Evolutionary conservation across 2,329 filamentous ascomycete species (phyloP).

Genomic region (Metarhizium humberi): DNA sequence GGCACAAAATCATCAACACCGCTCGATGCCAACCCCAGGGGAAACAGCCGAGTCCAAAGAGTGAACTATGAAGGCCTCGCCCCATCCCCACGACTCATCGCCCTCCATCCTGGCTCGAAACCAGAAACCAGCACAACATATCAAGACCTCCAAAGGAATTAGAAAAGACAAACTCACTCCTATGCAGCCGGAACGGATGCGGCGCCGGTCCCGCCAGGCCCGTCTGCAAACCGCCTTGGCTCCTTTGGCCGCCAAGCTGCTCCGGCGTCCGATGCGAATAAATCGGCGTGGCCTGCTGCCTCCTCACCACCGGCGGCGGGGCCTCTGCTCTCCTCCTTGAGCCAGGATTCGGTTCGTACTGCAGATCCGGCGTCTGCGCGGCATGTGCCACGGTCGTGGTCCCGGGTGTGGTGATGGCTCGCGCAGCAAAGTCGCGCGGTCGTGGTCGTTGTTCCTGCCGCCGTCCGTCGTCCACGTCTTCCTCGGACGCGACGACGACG

Average conservation of each 20-base stretch:
- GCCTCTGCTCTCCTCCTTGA: not conserved
- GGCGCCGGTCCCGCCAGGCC: constrained; percentile 17
- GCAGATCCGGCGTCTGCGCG: constrained; percentile 2
- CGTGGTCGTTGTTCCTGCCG: not conserved
- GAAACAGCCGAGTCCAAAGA: no score
- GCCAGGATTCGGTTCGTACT: not conserved
- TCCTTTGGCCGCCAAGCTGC: constrained; percentile 1
- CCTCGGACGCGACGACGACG: not conserved
- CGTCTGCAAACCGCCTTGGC: constrained; percentile 8
- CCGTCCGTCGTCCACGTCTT: not conserved
- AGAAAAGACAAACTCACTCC: constrained; percentile 19
- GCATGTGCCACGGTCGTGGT: not conserved
- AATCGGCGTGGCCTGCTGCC: constrained; percentile 8
- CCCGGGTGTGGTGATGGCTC: not conserved
- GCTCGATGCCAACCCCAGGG: no score
- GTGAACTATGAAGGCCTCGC: no score
- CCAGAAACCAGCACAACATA: not conserved
- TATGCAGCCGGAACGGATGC: constrained; percentile 27
- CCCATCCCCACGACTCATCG: no score
- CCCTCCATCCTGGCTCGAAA: not conserved
- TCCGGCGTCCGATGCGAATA: constrained; percentile 12
- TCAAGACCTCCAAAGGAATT: not conserved
- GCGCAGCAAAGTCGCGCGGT: not conserved
- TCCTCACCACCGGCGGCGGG: constrained; percentile 1
- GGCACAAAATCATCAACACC: no score